Percentiles rank a stretch among this genome's conserved stretches.
Evolutionary conservation across 768 basidiomycete genomes (phyloP).

Genomic region (Amanita molliuscula): DNA sequence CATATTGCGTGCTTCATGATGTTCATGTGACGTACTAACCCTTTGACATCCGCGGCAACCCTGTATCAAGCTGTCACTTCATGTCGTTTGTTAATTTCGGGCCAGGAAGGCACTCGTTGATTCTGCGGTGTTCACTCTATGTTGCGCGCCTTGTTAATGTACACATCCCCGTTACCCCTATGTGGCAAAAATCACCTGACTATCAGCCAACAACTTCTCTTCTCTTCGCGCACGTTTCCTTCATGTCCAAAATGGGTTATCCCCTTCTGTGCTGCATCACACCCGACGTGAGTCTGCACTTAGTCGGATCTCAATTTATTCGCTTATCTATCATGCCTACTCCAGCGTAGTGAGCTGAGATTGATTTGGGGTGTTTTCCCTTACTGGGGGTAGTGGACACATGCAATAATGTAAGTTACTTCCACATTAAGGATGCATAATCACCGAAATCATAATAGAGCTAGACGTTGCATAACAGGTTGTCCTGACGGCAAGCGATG

Average conservation of each 20-base stretch:
- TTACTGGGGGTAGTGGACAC: background rate
- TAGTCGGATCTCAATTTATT: conserved; percentile 1
- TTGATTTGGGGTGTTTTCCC: background rate
- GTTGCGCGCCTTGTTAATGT: background rate
- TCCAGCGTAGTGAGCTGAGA: background rate
- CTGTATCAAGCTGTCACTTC: background rate
- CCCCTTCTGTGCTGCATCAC: background rate
- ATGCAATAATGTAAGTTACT: background rate
- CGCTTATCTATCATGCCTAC: background rate
- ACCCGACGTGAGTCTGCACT: background rate
- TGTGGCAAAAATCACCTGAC: conserved; percentile 3
- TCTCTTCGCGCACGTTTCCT: conserved; percentile 5
- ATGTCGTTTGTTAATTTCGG: background rate
- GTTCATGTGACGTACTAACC: background rate
- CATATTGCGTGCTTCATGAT: background rate
- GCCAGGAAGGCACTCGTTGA: background rate
- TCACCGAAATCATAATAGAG: conserved; percentile 1
- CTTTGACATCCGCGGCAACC: background rate
- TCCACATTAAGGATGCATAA: background rate
- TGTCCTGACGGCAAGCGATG: conserved; percentile 1
- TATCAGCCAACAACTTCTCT: background rate
- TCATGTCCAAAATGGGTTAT: conserved; percentile 1
- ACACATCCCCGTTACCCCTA: background rate
- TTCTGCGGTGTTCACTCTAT: background rate
- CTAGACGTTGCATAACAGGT: background rate